Evolutionary conservation across 2,329 filamentous ascomycete genomes (phyloP), one percentile per base, ranked within the genome.

Genomic region (Chrysoporthe deuterocubensis): DNA sequence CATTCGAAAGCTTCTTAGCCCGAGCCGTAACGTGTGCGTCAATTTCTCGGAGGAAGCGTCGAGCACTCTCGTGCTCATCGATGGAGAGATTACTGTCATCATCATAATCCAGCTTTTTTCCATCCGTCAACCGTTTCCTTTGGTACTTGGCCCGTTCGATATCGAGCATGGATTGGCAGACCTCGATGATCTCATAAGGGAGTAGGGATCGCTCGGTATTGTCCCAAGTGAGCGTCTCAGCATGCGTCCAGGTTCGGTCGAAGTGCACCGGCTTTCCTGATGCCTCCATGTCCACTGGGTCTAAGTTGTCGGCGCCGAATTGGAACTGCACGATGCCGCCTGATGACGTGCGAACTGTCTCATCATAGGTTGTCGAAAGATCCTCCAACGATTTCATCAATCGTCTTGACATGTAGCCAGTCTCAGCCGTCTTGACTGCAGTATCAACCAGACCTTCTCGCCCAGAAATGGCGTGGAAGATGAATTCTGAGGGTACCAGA

Each of bases 401-500:
- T 73, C 96, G 90, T 81, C 96, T 90, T 71, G 95, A 98, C 96
- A 99, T 99, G 81, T 99, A 99, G 71, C 96, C 96, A 13, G 96
- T 99, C 79, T 99, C 96, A 64, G 96, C 96, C 64, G 96, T 99
- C 83, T 99, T 99, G 81, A 98, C 96, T 70, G 96, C 96, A 2
- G 96, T 99, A 87, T 99, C 96, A 75, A 99, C 94, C 72, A 99
- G 83, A 88, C 96, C 96, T 88, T 98, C 96, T 89, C 96, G 92
- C 74, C 96, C 96, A 74, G 94, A 97, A 82, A 98, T 97, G 72
- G 96, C 96, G 87, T 99, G 96, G 81, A 99, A 98, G 67, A 98
- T 87, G 78, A 99, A 98, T 75, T 99, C 96, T 0, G 92, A 94
- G 1, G 96, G 95, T 1, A 90, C 86, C 0, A 99, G 83, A 1